Conservation (phyloP, 2,329 filamentous ascomycete species). For the Paecilomyces formosus region DNA sequence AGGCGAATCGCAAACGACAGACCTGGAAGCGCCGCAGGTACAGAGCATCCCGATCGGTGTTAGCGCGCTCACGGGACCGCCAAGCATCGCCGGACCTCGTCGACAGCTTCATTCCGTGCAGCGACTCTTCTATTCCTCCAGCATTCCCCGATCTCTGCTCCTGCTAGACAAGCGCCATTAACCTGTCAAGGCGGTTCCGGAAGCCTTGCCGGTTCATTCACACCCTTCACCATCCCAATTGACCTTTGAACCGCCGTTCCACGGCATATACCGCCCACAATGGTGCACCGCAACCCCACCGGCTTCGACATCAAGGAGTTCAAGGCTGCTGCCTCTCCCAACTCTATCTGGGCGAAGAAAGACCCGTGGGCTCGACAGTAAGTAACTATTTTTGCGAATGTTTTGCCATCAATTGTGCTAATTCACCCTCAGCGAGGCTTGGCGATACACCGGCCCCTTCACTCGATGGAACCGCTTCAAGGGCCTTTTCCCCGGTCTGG, state of each 20-base stretch:
- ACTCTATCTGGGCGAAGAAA: conserved; percentile 40
- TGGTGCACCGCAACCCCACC: conserved; percentile 63
- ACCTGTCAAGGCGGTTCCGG: neutral
- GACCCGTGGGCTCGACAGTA: conserved; percentile 60
- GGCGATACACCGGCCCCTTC: conserved; percentile 88
- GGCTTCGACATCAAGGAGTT: conserved; percentile 85
- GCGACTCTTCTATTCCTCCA: conserved; percentile 10
- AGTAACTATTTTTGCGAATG: conserved; percentile 14
- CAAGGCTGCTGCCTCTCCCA: conserved; percentile 59
- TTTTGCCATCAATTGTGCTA: conserved; percentile 4
- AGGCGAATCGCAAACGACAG: conserved; percentile 16
- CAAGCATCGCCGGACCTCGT: conserved; percentile 13
- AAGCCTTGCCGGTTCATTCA: neutral
- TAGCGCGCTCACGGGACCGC: conserved; percentile 20
- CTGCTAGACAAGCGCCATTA: neutral
- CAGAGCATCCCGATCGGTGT: conserved; percentile 14
- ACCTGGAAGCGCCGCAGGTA: conserved; percentile 6
- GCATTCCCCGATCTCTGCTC: neutral
- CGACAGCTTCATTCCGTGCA: conserved; percentile 11
- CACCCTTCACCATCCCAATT: conserved; percentile 6
- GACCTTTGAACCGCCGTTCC: neutral
- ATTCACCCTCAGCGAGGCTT: conserved; percentile 64
- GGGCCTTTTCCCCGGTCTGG: conserved; percentile 78
- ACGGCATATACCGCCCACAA: conserved; percentile 24
- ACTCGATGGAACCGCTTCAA: conserved; percentile 84